Evolutionary conservation across 1,284 basidiomycete species (phyloP).

Genomic region (Spongiforma sp.): DNA sequence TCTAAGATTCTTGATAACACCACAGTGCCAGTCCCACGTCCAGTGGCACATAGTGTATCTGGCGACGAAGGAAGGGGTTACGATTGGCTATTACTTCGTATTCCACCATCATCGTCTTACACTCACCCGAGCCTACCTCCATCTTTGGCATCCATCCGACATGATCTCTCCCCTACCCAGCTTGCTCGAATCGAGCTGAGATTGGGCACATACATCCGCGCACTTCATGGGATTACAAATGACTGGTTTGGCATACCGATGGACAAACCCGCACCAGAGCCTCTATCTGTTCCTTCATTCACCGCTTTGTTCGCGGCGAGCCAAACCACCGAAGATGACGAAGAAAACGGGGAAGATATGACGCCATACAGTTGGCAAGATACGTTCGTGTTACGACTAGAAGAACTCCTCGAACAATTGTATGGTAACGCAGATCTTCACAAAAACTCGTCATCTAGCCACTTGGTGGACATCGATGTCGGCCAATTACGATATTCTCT

Average conservation of each 20-base stretch:
- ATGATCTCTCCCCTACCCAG: constrained; percentile 48
- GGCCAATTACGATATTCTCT: constrained; percentile 54
- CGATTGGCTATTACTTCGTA: constrained; percentile 27
- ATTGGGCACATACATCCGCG: constrained; percentile 60
- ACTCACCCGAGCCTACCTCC: not conserved
- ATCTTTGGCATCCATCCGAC: constrained; percentile 42
- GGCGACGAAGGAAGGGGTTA: constrained; percentile 20
- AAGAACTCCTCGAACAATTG: constrained; percentile 52
- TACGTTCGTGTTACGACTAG: constrained; percentile 63
- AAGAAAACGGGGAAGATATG: constrained; percentile 39
- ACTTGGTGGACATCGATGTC: constrained; percentile 40
- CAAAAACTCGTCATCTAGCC: not conserved
- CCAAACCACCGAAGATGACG: constrained; percentile 10
- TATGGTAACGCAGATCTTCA: constrained; percentile 5
- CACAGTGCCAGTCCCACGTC: constrained; percentile 32
- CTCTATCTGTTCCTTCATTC: constrained; percentile 21
- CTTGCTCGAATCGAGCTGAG: constrained; percentile 56
- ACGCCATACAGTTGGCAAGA: constrained; percentile 73
- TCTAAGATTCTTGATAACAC: constrained; percentile 29
- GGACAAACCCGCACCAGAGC: constrained; percentile 29
- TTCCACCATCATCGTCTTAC: constrained; percentile 13
- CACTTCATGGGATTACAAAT: constrained; percentile 70
- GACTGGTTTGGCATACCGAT: constrained; percentile 70
- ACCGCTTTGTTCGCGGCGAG: constrained; percentile 12
- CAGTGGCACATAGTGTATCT: constrained; percentile 21